Evolutionary conservation across 495 filamentous ascomycete genomes (phyloP), one percentile per base, ranked within the genome.

Genomic region (Penicillium salamii): DNA sequence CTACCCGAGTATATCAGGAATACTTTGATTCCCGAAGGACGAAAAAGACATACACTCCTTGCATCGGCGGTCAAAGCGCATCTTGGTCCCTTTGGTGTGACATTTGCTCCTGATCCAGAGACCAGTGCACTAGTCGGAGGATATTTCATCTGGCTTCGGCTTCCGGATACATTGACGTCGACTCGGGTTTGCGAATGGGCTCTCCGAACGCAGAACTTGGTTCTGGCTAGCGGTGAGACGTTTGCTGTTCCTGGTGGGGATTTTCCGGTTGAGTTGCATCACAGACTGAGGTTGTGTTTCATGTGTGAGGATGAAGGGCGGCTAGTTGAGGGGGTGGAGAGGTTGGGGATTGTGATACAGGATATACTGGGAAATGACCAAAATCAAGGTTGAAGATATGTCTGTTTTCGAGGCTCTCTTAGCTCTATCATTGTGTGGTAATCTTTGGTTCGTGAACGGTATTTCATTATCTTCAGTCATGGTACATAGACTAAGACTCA

Each of bases 101-200:
- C 45, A 3, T 53, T 50, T 4, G 49, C 68, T 15, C 65, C 72
- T 80, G 2, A 62, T 75, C 15, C 83, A 78, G 1, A 70, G 66
- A 23, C 12, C n/a, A 11, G 72, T 80, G 55, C 59, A 70, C 13
- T 46, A 47, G 3, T 61, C 73, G 86, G 86, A 0, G 86, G 86
- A 0, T 90, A 86, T 59, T 90, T 86, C 54, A 57, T 87, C 9
- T 89, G 86, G 85, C 47, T 89, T 5, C 70, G 65, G 7, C 62
- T 90, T 11, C 81, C 83, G 0, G 50, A 41, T 15, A 49, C 53
- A 18, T 53, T 75, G 5, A 62, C 55, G 33, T 76, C 75, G 0
- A 54, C 53, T 6, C 69, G 57, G 14, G 70, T 88, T 2, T 71
- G 79, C 14, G 55, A 68, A 28, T 55, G 65, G 9, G 78, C 77